These are phyloP conservation scores for Thermothelomyces thermophilus DNA, from an alignment of 2,329 filamentous ascomycete genomes.

Conservation along the genomic window DNA sequence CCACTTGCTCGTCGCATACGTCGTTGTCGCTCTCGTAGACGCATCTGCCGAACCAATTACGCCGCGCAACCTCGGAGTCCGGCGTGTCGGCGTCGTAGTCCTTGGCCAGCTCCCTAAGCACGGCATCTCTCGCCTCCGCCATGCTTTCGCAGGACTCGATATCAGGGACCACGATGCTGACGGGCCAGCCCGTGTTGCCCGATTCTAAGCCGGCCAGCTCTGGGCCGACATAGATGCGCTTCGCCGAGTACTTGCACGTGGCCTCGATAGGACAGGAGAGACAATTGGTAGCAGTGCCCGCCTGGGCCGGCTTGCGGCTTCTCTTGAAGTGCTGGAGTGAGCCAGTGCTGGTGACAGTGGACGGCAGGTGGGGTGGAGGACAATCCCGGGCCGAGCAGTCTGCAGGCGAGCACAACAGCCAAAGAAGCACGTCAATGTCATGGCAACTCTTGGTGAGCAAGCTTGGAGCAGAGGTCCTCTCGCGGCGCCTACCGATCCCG, in stretches of 20 bases:
- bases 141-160: constrained; percentile 64
- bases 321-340: constrained; percentile 71
- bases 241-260: constrained; percentile 78
- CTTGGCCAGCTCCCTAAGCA: constrained; percentile 36
- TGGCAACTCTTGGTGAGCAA: constrained; percentile 94
- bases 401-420: constrained; percentile 75
- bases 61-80: constrained; percentile 39
- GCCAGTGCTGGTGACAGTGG: constrained; percentile 68
- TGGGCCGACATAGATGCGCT: constrained; percentile 70
- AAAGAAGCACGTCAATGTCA: constrained; percentile 87
- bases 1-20: constrained; percentile 87
- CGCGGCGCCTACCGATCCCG: constrained; percentile 52
- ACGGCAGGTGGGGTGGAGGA: constrained; percentile 61
- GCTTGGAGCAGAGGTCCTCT: constrained; percentile 68
- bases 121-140: constrained; percentile 41
- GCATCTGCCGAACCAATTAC: constrained; percentile 86
- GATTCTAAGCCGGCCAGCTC: constrained; percentile 53
- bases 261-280: constrained; percentile 68
- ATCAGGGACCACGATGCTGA: constrained; percentile 84
- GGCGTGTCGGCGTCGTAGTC: constrained; percentile 48
- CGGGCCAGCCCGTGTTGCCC: constrained; percentile 70
- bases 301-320: constrained; percentile 66
- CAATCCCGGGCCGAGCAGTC: constrained; percentile 35
- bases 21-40: constrained; percentile 92
- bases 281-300: constrained; percentile 79